These are phyloP conservation scores for Tylopilus intermedius DNA, from an alignment of 768 basidiomycete species.

Conservation along the genomic window DNA sequence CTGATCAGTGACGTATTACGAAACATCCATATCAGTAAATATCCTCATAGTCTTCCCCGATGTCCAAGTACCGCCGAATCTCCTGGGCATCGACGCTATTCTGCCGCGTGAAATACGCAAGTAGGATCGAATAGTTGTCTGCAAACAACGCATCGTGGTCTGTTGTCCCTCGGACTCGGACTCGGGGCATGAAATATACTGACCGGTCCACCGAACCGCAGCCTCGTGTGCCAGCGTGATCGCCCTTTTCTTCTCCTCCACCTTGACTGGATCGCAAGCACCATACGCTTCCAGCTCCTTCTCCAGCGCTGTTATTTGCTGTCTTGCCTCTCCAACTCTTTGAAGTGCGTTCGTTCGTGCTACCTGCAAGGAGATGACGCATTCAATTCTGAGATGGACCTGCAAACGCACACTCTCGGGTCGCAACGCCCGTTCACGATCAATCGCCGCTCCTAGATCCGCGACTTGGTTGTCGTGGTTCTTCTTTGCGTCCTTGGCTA, in stretches of 20 bases:
- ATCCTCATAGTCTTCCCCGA: slow-evolving; percentile 76
- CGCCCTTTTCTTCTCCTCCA: slow-evolving; percentile 73
- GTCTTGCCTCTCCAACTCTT: slow-evolving; percentile 44
- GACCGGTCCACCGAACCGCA: slow-evolving; percentile 85
- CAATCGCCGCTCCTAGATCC: slow-evolving; percentile 46
- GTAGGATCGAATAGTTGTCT: slow-evolving; percentile 70
- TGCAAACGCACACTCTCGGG: slow-evolving; percentile 48
- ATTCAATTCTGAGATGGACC: neutral
- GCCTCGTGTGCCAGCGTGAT: slow-evolving; percentile 78
- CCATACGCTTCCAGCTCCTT: slow-evolving; percentile 73
- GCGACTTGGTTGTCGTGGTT: slow-evolving; percentile 42
- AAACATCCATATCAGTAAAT: slow-evolving; percentile 37
- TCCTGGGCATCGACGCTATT: slow-evolving; percentile 55
- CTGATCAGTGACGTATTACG: slow-evolving; percentile 15
- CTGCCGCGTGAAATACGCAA: slow-evolving; percentile 63
- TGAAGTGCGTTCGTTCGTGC: slow-evolving; percentile 51
- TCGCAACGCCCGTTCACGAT: slow-evolving; percentile 48
- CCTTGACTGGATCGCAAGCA: slow-evolving; percentile 76
- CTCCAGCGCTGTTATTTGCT: slow-evolving; percentile 48
- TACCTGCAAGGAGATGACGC: slow-evolving; percentile 38
- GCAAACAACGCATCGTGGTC: slow-evolving; percentile 1
- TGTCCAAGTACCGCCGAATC: slow-evolving; percentile 58
- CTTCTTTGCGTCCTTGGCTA: slow-evolving; percentile 44
- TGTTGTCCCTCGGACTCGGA: neutral
- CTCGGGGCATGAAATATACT: slow-evolving; percentile 19